Evolutionary conservation across 495 filamentous ascomycete genomes (phyloP), one percentile per base, ranked within the genome.

Genomic region (Talaromyces nanjingensis): DNA sequence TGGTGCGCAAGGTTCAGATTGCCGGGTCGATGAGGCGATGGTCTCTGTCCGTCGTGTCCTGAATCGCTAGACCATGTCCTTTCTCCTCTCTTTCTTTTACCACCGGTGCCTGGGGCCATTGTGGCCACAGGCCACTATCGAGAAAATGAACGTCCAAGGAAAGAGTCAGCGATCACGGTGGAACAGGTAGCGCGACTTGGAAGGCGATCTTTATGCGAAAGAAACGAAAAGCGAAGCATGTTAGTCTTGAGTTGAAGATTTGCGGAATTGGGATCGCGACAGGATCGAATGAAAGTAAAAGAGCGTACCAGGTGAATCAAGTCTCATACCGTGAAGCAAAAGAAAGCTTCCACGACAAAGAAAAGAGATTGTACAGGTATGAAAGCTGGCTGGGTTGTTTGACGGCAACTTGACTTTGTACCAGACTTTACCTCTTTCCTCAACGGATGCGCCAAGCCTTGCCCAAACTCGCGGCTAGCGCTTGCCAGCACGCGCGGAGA

Each of bases 1-100:
- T 86, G 80, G 68, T 87, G 84, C 60, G 83, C 86, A 70, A 87
- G 79, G 67, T 77, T 76, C 65, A 87, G 69, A 60, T 82, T 82
- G 58, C 83, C 80, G 45, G 87, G 86, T 42, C 85, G 81, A 76
- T 89, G 84, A 60, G 87, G 86, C 62, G 87, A 88, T 59, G 86
- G 85, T 65, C 86, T 79, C 62, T 72, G 70, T 52, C 73, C 72
- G 66, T 86, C 82, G 68, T 84, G 77, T 47, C 70, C 74, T 42
- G 76, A 75, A 60, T 86, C 83, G 62, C 77, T 73, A 12, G 83
- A 80, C 69, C 75, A 84, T 29, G 71, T 76, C 68, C 82, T 73
- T 62, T 86, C 84, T 39, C 74, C 76, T 68, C 85, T 75, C 74
- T 87, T 87, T 63, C 85, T 76, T 74, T 87, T 87, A 59, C 78